Percentiles rank a stretch among this genome's conserved stretches.
These are phyloP conservation scores for Hypoxylon perforatum DNA, from an alignment of 495 filamentous ascomycete genomes.

Conservation along the genomic window DNA sequence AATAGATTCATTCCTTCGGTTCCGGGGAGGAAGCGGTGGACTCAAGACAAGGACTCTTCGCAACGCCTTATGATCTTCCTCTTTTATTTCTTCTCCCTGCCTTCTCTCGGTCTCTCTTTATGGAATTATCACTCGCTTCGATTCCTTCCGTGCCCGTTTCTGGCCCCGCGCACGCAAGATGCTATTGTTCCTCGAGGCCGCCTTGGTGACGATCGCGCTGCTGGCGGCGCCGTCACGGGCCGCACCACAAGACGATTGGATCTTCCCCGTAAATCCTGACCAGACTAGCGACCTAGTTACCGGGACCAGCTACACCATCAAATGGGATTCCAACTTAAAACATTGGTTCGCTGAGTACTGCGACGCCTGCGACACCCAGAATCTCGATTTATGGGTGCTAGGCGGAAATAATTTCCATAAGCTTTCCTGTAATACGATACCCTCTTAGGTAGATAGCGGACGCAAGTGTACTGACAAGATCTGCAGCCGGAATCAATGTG, in stretches of 20 bases:
- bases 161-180: constrained; percentile 4
- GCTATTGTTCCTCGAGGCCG: neutral
- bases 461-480: neutral
- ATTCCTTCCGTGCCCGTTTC: neutral
- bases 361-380: constrained; percentile 1
- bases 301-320: neutral
- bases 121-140: neutral
- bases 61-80: too few relatives aligned
- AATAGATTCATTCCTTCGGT: neutral
- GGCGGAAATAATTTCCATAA: constrained; percentile 1
- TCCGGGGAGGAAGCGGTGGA: neutral
- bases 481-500: neutral
- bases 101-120: neutral
- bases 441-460: neutral
- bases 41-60: neutral
- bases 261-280: neutral
- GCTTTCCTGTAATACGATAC: neutral
- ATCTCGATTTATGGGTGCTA: neutral
- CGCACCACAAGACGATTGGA: neutral
- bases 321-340: neutral
- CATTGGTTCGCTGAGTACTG: neutral
- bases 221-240: neutral
- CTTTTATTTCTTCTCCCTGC: neutral
- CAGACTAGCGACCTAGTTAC: neutral
- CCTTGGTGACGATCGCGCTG: neutral